These are phyloP conservation scores for Nemania sp. DNA, from an alignment of 2,329 filamentous ascomycete species.

Conservation along the genomic window DNA sequence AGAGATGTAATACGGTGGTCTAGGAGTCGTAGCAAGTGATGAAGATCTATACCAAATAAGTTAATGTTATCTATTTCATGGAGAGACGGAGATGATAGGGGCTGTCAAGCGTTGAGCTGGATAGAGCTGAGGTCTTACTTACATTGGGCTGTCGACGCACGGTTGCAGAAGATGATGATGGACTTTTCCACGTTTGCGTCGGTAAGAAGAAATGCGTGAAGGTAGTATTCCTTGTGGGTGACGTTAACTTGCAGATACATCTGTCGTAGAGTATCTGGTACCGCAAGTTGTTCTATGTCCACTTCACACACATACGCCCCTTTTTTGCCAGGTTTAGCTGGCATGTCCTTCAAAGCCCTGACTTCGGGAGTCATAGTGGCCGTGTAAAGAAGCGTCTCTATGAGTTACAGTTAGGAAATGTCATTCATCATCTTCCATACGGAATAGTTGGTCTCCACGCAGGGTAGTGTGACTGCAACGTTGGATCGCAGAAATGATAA, in stretches of 20 bases:
- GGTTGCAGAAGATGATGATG: slow-evolving; percentile 94
- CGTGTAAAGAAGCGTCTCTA: slow-evolving; percentile 90
- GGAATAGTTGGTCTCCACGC: background rate
- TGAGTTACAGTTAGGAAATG: slow-evolving; percentile 13
- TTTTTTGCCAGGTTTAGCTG: slow-evolving; percentile 74
- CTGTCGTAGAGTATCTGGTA: slow-evolving; percentile 84
- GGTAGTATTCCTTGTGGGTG: slow-evolving; percentile 87
- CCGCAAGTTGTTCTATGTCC: slow-evolving; percentile 78
- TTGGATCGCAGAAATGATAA: background rate
- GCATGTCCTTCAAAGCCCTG: slow-evolving; percentile 83
- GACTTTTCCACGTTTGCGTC: slow-evolving; percentile 79
- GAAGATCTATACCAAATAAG: slow-evolving; percentile 66
- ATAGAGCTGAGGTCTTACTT: slow-evolving; percentile 1
- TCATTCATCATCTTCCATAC: background rate
- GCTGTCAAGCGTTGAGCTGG: background rate
- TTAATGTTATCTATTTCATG: slow-evolving; percentile 8
- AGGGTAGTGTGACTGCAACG: background rate
- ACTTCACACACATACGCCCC: slow-evolving; percentile 92
- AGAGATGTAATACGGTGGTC: slow-evolving; percentile 91
- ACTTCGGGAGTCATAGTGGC: slow-evolving; percentile 96
- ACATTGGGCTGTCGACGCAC: slow-evolving; percentile 84
- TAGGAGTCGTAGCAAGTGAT: slow-evolving; percentile 86
- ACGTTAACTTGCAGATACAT: slow-evolving; percentile 89
- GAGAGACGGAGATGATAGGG: background rate
- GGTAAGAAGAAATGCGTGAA: slow-evolving; percentile 89